phyloP scores from a whole-genome alignment of 352 stramenopile genomes.

The Phytophthora pini region DNA sequence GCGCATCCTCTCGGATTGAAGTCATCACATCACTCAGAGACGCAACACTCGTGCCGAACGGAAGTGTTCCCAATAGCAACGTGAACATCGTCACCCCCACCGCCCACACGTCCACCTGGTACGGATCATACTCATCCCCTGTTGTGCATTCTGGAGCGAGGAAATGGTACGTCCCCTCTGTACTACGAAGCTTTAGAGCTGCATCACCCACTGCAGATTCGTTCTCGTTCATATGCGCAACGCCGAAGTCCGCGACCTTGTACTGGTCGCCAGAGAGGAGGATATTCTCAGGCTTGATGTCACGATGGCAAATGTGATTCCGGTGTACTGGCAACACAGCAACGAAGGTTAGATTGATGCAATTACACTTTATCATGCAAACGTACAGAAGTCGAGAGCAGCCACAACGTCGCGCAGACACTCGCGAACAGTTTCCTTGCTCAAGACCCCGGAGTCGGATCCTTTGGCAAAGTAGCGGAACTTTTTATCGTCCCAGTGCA shows the following conservation, averaged over 20 bases:
- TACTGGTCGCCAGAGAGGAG: conserved; percentile 63
- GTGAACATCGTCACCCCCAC: conserved; percentile 82
- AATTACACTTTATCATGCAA: too few relatives aligned
- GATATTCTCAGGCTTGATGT: conserved; percentile 87
- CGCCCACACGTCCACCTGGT: conserved; percentile 85
- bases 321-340: conserved; percentile 56
- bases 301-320: conserved; percentile 87
- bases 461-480: conserved; percentile 57
- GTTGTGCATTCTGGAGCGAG: conserved; percentile 84
- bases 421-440: conserved; percentile 48
- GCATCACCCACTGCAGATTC: conserved; percentile 28
- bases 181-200: conserved; percentile 60
- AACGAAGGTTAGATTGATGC: background rate
- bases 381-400: conserved; percentile 79
- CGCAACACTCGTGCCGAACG: conserved; percentile 65
- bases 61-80: conserved; percentile 69
- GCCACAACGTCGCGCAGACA: conserved; percentile 82
- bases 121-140: conserved; percentile 77
- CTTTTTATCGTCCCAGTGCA: conserved; percentile 84
- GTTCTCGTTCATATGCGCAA: conserved; percentile 67
- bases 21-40: conserved; percentile 76
- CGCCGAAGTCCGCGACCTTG: conserved; percentile 86
- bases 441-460: conserved; percentile 30
- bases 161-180: conserved; percentile 90
- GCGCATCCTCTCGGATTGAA: conserved; percentile 66